These are phyloP conservation scores for Tanacetum coccineum DNA, from an alignment of 129 eudicot genomes.

Conservation along the genomic window DNA sequence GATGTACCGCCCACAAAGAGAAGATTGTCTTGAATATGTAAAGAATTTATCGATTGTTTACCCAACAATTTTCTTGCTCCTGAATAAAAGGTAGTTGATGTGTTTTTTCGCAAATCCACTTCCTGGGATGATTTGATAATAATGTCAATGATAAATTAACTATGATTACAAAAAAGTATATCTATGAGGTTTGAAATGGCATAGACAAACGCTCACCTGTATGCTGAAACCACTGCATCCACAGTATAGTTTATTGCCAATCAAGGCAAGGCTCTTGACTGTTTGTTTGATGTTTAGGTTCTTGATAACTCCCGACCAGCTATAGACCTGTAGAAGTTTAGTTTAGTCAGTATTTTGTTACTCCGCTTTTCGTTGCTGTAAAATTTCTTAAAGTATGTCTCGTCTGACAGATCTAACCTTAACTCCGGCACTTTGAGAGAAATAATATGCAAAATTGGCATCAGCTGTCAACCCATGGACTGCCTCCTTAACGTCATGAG, in stretches of 20 bases:
- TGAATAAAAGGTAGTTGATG: conserved; percentile 52
- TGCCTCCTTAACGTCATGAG: conserved; percentile 72
- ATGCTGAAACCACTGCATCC: conserved; percentile 69
- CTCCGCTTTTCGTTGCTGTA: neutral
- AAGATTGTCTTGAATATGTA: conserved; percentile 46
- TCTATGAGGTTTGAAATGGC: neutral
- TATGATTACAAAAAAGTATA: neutral
- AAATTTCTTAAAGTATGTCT: conserved; percentile 6
- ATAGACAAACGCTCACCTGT: conserved; percentile 39
- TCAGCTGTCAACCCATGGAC: conserved; percentile 60
- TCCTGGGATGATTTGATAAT: conserved; percentile 43
- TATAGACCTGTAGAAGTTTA: conserved; percentile 42
- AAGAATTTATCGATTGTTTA: conserved; percentile 60
- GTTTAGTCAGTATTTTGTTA: conserved; percentile 5
- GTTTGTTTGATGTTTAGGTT: conserved; percentile 65
- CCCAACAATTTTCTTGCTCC: conserved; percentile 71
- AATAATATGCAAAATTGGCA: conserved; percentile 45
- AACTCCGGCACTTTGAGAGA: conserved; percentile 68
- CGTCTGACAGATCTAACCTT: conserved; percentile 37
- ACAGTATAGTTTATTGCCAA: conserved; percentile 57
- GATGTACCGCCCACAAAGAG: conserved; percentile 63
- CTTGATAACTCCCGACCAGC: conserved; percentile 69
- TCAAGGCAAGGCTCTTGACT: conserved; percentile 57
- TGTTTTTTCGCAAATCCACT: conserved; percentile 49
- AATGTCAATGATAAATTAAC: neutral